Conservation (phyloP, 2,329 filamentous ascomycete species). For the Cladophialophora yegresii region DNA sequence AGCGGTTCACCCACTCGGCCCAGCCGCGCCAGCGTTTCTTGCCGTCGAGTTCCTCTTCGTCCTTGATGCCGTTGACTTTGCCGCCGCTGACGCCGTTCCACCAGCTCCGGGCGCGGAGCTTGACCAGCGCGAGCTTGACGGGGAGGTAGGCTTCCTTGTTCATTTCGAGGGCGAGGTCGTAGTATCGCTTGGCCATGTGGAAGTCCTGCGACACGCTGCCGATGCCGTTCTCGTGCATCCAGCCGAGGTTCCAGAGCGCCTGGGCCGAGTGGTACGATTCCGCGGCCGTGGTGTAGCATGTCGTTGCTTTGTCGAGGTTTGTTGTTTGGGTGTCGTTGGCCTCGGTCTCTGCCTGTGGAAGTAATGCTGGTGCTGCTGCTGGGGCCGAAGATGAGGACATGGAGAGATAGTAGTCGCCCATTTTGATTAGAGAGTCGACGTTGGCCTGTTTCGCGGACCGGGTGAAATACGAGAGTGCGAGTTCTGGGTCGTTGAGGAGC, state of each 20-base stretch:
- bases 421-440: constrained; percentile 91
- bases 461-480: constrained; percentile 92
- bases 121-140: constrained; percentile 82
- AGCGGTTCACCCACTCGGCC: constrained; percentile 82
- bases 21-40: constrained; percentile 73
- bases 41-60: constrained; percentile 66
- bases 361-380: not conserved
- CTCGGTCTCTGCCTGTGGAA: constrained; percentile 1
- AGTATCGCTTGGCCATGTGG: constrained; percentile 93
- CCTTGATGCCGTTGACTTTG: constrained; percentile 86
- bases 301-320: constrained; percentile 82
- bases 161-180: constrained; percentile 86
- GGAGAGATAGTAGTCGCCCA: constrained; percentile 93
- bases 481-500: constrained; percentile 57
- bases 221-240: constrained; percentile 99
- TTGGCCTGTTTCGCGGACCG: constrained; percentile 91
- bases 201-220: constrained; percentile 86
- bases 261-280: constrained; percentile 92
- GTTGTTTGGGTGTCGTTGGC: constrained; percentile 39
- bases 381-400: constrained; percentile 10
- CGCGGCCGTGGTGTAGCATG: constrained; percentile 88
- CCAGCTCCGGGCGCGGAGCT: constrained; percentile 79
- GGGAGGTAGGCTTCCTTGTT: constrained; percentile 93
- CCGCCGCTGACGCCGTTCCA: constrained; percentile 94
- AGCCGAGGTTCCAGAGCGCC: constrained; percentile 93